Conservation (phyloP, 140 eudicot species). For the Flaveria floridana region DNA sequence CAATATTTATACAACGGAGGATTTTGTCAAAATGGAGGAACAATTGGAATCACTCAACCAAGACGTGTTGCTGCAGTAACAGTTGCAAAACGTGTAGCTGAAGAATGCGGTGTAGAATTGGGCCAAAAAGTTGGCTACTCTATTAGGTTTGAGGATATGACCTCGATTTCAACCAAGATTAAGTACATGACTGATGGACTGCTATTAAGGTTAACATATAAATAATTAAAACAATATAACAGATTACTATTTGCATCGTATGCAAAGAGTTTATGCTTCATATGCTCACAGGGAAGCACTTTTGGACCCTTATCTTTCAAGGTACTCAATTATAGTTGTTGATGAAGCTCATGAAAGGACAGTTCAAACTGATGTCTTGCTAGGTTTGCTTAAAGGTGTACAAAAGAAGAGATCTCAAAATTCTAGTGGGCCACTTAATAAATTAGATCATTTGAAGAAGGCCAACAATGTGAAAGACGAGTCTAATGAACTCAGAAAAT, state of each 20-base stretch:
- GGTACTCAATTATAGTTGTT: conserved; percentile 79
- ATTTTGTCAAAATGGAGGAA: conserved; percentile 70
- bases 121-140: conserved; percentile 92
- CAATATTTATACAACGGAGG: conserved; percentile 80
- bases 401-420: conserved; percentile 60
- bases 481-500: conserved; percentile 39
- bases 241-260: not conserved
- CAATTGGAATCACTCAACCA: conserved; percentile 88
- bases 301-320: conserved; percentile 81
- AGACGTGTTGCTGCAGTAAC: conserved; percentile 96
- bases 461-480: conserved; percentile 40
- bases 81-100: conserved; percentile 95
- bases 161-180: conserved; percentile 72
- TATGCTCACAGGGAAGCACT: conserved; percentile 77
- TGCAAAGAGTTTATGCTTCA: conserved; percentile 15
- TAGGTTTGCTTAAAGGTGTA: conserved; percentile 80
- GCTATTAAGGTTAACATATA: conserved; percentile 59
- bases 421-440: conserved; percentile 18
- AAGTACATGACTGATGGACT: conserved; percentile 97
- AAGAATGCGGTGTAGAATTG: conserved; percentile 77
- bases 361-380: conserved; percentile 87
- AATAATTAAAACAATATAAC: not conserved
- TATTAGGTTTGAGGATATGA: conserved; percentile 83
- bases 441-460: conserved; percentile 24
- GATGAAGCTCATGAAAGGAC: conserved; percentile 99